Percentiles rank a stretch among this genome's conserved stretches.
These are phyloP conservation scores for Gymnopilus dilepis DNA, from an alignment of 768 basidiomycete genomes.

Conservation along the genomic window DNA sequence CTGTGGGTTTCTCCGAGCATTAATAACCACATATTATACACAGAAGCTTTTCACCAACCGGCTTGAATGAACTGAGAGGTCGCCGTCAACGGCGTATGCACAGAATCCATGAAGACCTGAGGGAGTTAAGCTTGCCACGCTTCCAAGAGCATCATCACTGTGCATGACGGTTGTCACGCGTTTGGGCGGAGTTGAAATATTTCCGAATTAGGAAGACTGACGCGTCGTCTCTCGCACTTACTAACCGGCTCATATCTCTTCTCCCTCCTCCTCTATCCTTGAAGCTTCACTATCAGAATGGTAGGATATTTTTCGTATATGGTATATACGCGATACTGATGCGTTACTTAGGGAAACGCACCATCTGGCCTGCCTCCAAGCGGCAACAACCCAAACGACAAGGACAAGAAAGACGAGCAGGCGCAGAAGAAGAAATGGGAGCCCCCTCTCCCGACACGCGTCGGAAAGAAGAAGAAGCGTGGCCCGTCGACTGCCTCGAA, in stretches of 20 bases:
- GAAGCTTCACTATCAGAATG: slow-evolving; percentile 29
- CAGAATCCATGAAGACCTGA: slow-evolving; percentile 41
- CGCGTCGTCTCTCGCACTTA: slow-evolving; percentile 30
- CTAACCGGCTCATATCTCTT: slow-evolving; percentile 30
- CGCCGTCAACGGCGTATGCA: slow-evolving; percentile 59
- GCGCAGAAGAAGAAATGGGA: slow-evolving; percentile 95
- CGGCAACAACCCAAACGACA: slow-evolving; percentile 37
- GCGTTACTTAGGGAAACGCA: slow-evolving; percentile 65
- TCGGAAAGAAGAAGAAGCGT: slow-evolving; percentile 95
- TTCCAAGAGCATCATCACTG: slow-evolving; percentile 21
- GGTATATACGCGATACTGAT: not conserved
- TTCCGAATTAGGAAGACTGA: slow-evolving; percentile 32
- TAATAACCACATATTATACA: not conserved
- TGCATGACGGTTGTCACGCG: slow-evolving; percentile 26
- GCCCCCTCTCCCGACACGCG: slow-evolving; percentile 94
- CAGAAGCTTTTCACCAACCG: slow-evolving; percentile 41
- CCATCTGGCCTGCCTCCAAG: slow-evolving; percentile 64
- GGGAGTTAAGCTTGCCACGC: slow-evolving; percentile 32
- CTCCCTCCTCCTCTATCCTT: slow-evolving; percentile 16
- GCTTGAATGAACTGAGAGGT: slow-evolving; percentile 83
- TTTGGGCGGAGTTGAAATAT: slow-evolving; percentile 34
- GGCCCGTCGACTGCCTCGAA: slow-evolving; percentile 93
- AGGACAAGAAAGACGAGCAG: slow-evolving; percentile 58
- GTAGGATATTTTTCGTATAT: slow-evolving; percentile 21
- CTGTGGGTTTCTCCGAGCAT: slow-evolving; percentile 15